These are phyloP conservation scores for Termitomyces sp. DNA, from an alignment of 768 basidiomycete species.

Conservation along the genomic window DNA sequence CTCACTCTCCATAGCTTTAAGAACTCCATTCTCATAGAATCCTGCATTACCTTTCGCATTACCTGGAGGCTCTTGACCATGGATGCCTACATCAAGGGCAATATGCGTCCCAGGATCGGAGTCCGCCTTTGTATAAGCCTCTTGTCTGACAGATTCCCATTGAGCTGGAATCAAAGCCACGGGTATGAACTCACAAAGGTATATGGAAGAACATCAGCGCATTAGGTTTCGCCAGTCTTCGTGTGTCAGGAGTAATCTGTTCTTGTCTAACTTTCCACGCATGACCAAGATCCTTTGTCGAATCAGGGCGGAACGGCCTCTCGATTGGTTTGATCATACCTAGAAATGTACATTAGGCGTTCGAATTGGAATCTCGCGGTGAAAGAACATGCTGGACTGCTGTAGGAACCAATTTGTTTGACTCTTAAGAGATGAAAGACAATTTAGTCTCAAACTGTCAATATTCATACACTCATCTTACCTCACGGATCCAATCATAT, in stretches of 20 bases:
- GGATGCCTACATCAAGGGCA: constrained; percentile 64
- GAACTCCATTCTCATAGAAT: constrained; percentile 80
- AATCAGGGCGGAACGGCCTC: constrained; percentile 81
- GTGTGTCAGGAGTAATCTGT: constrained; percentile 50
- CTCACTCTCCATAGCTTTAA: constrained; percentile 68
- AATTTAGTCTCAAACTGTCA: neutral
- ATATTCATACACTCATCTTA: constrained; percentile 20
- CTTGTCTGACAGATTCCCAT: constrained; percentile 42
- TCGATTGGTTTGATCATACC: constrained; percentile 67
- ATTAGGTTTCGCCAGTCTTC: constrained; percentile 83
- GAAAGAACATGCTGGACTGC: constrained; percentile 50
- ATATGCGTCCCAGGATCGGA: constrained; percentile 52
- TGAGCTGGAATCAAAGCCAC: neutral
- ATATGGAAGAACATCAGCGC: constrained; percentile 99
- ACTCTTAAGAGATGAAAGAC: constrained; percentile 30
- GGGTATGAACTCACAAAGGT: constrained; percentile 57
- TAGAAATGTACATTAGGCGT: constrained; percentile 13
- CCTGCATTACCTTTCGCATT: constrained; percentile 68
- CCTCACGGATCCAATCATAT: constrained; percentile 83
- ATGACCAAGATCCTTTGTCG: constrained; percentile 59
- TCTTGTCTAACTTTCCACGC: constrained; percentile 60
- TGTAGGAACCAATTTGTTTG: constrained; percentile 92
- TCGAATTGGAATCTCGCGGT: neutral
- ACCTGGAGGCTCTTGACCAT: constrained; percentile 54
- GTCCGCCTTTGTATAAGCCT: constrained; percentile 72